Base-by-base conservation (phyloP, 2,329 filamentous ascomycete genomes). In the Fusarium hostae region DNA sequence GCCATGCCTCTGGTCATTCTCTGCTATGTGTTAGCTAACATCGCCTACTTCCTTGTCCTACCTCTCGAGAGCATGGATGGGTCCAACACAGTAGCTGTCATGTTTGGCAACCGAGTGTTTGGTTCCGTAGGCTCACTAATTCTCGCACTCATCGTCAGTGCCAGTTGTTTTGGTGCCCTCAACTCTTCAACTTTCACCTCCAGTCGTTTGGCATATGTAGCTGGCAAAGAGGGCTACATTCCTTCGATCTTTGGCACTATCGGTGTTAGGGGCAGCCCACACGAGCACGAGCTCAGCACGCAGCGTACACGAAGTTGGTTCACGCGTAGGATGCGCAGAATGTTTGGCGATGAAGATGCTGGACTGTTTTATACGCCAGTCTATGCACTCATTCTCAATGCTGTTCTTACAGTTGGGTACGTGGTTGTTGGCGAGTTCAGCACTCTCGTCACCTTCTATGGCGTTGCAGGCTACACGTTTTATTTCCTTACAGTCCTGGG, bases 401-500 rank as follows among this genome's bases (percentile, higher is more conserved):
- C 88, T 43, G 73, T 83, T 6, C 83, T 99, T 26, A 97, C 94
- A 2, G 83, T 88, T 6, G 83, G 87, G 3, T 99, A 98, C 83
- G 90, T 97, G 68, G 78, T 92, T 4, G 90, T 97, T 9, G 96
- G 96, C 81, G 94, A 97, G 80, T 98, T 99, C 79, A 87, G 90
- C 57, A 97, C 95, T 0, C 88, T 99, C 4, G 88, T 98, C 63
- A 98, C 96, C 1, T 99, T 99, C 80, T 98, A 98, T 82, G 96
- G 96, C 62, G 96, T 99, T 16, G 96, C 96, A 1, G 95, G 95
- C 18, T 99, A 99, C 80, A 94, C 94, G 0, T 99, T 99, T 79
- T 99, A 99, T 84, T 99, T 99, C 81, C 84, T 97, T 61, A 97
- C 95, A 0, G 96, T 99, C 0, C 88, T 99, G 0, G 96, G 96